Evolutionary conservation across 31 red algal species (phyloP).

Genomic region (Odonthalia washingtoniensis): DNA sequence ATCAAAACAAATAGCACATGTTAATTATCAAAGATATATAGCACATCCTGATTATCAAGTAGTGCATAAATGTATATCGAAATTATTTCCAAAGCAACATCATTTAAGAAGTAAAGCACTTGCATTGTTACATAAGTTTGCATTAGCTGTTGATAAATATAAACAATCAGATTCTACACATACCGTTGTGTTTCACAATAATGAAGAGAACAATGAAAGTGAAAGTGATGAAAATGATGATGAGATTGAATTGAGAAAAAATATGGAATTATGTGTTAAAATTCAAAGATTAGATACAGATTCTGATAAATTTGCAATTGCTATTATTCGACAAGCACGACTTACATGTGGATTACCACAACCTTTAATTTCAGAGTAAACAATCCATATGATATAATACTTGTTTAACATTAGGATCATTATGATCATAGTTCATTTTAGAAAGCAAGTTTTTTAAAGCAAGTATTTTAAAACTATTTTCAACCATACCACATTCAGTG

Average conservation of each 20-base stretch:
- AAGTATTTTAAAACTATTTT: slow-evolving; percentile 98
- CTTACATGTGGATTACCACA: slow-evolving; percentile 62
- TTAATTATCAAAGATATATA: slow-evolving; percentile 71
- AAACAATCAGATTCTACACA: slow-evolving; percentile 70
- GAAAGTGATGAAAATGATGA: no score
- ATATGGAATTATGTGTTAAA: slow-evolving; percentile 58
- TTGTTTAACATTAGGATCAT: slow-evolving; percentile 59
- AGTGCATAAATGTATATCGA: slow-evolving; percentile 56
- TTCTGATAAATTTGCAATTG: slow-evolving; percentile 61
- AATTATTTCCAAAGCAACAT: slow-evolving; percentile 53
- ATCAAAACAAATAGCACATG: slow-evolving; percentile 58
- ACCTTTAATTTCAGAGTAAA: slow-evolving; percentile 64
- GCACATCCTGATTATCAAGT: slow-evolving; percentile 71
- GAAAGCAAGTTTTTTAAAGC: slow-evolving; percentile 85
- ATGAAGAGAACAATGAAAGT: slow-evolving; percentile 12
- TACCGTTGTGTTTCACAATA: slow-evolving; percentile 51
- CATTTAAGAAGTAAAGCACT: slow-evolving; percentile 37
- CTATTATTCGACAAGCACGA: slow-evolving; percentile 70
- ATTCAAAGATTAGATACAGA: slow-evolving; percentile 74
- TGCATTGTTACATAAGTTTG: slow-evolving; percentile 51
- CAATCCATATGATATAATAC: slow-evolving; percentile 87
- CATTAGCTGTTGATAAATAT: slow-evolving; percentile 54
- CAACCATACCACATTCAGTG: slow-evolving; percentile 93
- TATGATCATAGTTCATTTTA: slow-evolving; percentile 67
- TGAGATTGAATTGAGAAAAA: no score